Conservation (phyloP, 345 rosid genomes). For the Rhodamnia argentea region DNA sequence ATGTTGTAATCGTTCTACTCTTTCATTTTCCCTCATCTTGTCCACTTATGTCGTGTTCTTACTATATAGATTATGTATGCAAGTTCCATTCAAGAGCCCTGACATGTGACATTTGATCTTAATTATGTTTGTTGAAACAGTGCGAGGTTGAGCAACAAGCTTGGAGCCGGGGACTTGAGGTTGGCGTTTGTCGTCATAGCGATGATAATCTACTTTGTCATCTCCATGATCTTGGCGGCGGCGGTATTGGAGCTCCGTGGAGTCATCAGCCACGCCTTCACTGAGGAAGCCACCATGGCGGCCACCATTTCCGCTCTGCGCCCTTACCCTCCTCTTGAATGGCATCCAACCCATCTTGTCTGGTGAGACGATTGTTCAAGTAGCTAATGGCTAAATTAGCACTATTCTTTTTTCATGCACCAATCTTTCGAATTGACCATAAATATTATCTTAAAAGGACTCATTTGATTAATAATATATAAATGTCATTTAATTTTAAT, state of each 20-base stretch:
- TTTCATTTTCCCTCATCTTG: too few relatives aligned
- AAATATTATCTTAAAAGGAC: too few relatives aligned
- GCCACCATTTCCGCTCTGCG: slow-evolving; percentile 58
- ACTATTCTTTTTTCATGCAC: neutral
- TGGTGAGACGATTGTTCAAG: slow-evolving; percentile 16
- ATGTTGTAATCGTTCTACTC: too few relatives aligned
- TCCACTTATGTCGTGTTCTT: too few relatives aligned
- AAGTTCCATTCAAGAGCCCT: too few relatives aligned
- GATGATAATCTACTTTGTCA: slow-evolving; percentile 25
- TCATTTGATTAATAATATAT: too few relatives aligned
- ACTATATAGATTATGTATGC: too few relatives aligned
- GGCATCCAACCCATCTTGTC: slow-evolving; percentile 69
- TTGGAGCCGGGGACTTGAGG: slow-evolving; percentile 68
- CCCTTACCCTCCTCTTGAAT: slow-evolving; percentile 44
- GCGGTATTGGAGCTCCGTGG: slow-evolving; percentile 24
- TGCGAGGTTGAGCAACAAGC: slow-evolving; percentile 71
- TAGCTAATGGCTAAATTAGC: neutral
- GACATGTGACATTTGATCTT: too few relatives aligned
- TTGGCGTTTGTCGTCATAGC: slow-evolving; percentile 50
- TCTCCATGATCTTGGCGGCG: slow-evolving; percentile 32
- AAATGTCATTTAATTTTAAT: too few relatives aligned
- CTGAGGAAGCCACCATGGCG: slow-evolving; percentile 45
- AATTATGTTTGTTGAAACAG: slow-evolving; percentile 10
- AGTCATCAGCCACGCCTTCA: slow-evolving; percentile 50
- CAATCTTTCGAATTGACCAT: too few relatives aligned